These are phyloP conservation scores for Paraconiothyrium brasiliense DNA, from an alignment of 2,329 filamentous ascomycete genomes.

Conservation along the genomic window DNA sequence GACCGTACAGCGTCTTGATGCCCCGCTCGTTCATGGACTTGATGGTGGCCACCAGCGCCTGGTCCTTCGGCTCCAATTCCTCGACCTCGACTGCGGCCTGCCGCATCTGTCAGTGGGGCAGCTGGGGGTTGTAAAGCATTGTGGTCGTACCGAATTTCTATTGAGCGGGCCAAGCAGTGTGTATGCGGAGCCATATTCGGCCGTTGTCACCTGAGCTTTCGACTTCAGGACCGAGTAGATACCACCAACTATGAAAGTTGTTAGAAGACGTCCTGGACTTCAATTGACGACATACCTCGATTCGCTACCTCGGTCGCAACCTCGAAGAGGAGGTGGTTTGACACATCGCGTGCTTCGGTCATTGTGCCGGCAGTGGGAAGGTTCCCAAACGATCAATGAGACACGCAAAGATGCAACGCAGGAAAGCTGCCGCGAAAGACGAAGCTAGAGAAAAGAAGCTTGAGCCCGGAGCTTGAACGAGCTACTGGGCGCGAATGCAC, in stretches of 20 bases:
- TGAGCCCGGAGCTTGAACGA: slow-evolving; percentile 29
- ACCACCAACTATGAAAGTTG: slow-evolving; percentile 76
- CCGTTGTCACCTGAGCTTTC: slow-evolving; percentile 95
- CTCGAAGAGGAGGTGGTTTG: slow-evolving; percentile 96
- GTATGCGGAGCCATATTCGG: slow-evolving; percentile 98
- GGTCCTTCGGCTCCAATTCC: slow-evolving; percentile 83
- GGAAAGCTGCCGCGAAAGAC: background rate
- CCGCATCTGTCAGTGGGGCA: slow-evolving; percentile 31
- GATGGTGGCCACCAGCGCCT: slow-evolving; percentile 82
- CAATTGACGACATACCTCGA: slow-evolving; percentile 69
- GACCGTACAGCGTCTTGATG: slow-evolving; percentile 88
- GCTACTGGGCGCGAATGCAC: slow-evolving; percentile 36
- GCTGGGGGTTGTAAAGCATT: slow-evolving; percentile 8
- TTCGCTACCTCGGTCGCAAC: slow-evolving; percentile 97
- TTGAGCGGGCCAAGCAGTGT: slow-evolving; percentile 95
- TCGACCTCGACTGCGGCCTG: slow-evolving; percentile 98
- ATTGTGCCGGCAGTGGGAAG: slow-evolving; percentile 30
- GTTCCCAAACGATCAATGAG: slow-evolving; percentile 17
- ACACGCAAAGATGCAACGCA: slow-evolving; percentile 18
- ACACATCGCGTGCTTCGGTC: slow-evolving; percentile 72
- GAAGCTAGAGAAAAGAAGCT: slow-evolving; percentile 14
- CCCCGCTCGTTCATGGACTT: slow-evolving; percentile 92
- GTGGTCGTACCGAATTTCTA: slow-evolving; percentile 76
- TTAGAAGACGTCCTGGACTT: slow-evolving; percentile 16
- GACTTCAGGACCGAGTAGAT: slow-evolving; percentile 99